Evolutionary conservation across 2,329 filamentous ascomycete genomes (phyloP).

Genomic region (Fusarium sororula): DNA sequence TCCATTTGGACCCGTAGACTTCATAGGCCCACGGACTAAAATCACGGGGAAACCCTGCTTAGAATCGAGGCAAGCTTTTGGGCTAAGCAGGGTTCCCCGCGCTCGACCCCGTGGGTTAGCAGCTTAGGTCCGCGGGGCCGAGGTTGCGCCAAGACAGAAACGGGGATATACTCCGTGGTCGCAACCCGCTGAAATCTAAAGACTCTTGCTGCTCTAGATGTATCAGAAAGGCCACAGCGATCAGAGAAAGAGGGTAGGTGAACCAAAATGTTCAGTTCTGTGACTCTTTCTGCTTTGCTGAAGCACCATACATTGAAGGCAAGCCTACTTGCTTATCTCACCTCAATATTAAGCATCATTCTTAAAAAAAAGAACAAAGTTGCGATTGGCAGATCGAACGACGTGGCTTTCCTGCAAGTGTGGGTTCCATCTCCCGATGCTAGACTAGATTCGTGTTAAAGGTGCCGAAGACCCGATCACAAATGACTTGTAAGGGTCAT

Average conservation of each 20-base stretch:
- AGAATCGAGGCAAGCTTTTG: background rate
- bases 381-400: background rate
- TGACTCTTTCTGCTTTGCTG: background rate
- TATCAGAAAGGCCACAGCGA: too few relatives aligned
- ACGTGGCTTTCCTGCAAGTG: background rate
- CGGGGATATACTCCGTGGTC: background rate
- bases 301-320: too few relatives aligned
- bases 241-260: too few relatives aligned
- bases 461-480: background rate
- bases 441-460: background rate
- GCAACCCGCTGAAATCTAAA: background rate
- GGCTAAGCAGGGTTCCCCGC: background rate
- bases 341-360: background rate
- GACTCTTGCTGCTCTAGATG: background rate
- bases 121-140: background rate
- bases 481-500: background rate
- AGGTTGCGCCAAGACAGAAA: background rate
- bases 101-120: background rate
- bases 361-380: background rate
- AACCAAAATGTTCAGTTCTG: background rate
- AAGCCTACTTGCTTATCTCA: accelerated
- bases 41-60: background rate
- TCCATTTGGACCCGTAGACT: too few relatives aligned
- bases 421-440: background rate
- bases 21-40: too few relatives aligned